Evolutionary conservation across 2,329 filamentous ascomycete species (phyloP).

Genomic region (Acephala macrosclerotiorum): DNA sequence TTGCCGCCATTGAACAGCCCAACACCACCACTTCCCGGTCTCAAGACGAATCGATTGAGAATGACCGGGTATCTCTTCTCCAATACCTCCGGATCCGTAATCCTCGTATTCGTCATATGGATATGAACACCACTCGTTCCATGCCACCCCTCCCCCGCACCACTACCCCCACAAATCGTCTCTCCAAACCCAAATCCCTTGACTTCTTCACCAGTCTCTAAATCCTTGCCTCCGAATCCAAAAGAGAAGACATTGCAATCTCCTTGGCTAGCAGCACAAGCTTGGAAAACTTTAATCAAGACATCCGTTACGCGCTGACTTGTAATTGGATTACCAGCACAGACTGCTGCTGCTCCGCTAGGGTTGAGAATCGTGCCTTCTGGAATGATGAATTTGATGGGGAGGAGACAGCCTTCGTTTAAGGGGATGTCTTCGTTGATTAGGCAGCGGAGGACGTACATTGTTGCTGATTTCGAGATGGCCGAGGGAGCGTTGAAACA

Average conservation of each 20-base stretch:
- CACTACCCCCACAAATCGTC: slow-evolving; percentile 79
- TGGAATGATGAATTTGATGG: slow-evolving; percentile 75
- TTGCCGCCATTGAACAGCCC: slow-evolving; percentile 75
- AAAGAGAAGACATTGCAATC: slow-evolving; percentile 86
- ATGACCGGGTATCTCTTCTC: slow-evolving; percentile 79
- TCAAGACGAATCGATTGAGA: slow-evolving; percentile 71
- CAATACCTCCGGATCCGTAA: slow-evolving; percentile 81
- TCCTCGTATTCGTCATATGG: slow-evolving; percentile 88
- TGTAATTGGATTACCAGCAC: slow-evolving; percentile 82
- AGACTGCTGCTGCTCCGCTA: slow-evolving; percentile 77
- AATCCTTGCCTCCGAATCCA: slow-evolving; percentile 68
- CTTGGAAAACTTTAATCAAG: slow-evolving; percentile 78
- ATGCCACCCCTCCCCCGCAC: slow-evolving; percentile 75
- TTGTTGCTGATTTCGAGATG: slow-evolving; percentile 81
- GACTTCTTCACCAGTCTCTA: slow-evolving; percentile 58
- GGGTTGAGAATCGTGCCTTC: slow-evolving; percentile 75
- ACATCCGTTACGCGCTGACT: slow-evolving; percentile 82
- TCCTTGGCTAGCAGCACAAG: slow-evolving; percentile 79
- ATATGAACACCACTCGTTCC: slow-evolving; percentile 80
- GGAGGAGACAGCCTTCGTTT: slow-evolving; percentile 82
- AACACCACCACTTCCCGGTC: slow-evolving; percentile 65
- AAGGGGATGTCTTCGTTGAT: slow-evolving; percentile 82
- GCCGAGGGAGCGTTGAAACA: slow-evolving; percentile 82
- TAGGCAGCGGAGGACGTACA: slow-evolving; percentile 81
- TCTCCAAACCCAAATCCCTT: slow-evolving; percentile 86